A percentile compares a stretch with the other conserved stretches of the same genome.
Evolutionary conservation across 331 rosid species (phyloP).

Genomic region (Malus hybrid): DNA sequence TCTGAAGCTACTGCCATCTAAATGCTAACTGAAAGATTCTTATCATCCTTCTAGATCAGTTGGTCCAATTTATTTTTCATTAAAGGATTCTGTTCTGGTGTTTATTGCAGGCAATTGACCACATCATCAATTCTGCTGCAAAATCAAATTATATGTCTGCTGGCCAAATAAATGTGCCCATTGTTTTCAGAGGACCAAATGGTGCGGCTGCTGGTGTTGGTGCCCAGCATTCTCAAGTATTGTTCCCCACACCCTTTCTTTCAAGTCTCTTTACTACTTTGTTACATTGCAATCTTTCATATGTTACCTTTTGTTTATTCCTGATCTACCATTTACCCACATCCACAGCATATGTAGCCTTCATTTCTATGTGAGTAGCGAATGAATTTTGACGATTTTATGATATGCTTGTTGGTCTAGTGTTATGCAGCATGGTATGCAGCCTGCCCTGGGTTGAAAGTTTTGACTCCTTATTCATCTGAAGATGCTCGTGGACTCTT

Average conservation of each 20-base stretch:
- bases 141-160: constrained; percentile 95
- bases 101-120: constrained; percentile 80
- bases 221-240: constrained; percentile 98
- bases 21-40: not conserved
- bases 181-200: constrained; percentile 99
- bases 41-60: not conserved
- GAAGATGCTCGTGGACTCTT: constrained; percentile 98
- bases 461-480: constrained; percentile 83
- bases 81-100: constrained; percentile 1
- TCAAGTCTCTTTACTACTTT: not conserved
- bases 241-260: constrained; percentile 15
- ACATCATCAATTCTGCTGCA: constrained; percentile 96
- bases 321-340: no score
- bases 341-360: no score
- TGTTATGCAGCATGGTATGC: constrained; percentile 96
- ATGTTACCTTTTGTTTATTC: not conserved
- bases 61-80: not conserved
- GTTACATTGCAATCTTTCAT: not conserved
- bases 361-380: not conserved
- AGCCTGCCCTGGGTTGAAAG: constrained; percentile 88
- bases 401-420: constrained; percentile 31
- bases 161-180: constrained; percentile 87
- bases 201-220: constrained; percentile 99
- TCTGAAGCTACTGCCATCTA: not conserved
- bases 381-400: not conserved